A percentile compares a stretch with the other conserved stretches of the same genome.
These are phyloP conservation scores for Quercus variabilis DNA, from an alignment of 306 rosid genomes.

Conservation along the genomic window DNA sequence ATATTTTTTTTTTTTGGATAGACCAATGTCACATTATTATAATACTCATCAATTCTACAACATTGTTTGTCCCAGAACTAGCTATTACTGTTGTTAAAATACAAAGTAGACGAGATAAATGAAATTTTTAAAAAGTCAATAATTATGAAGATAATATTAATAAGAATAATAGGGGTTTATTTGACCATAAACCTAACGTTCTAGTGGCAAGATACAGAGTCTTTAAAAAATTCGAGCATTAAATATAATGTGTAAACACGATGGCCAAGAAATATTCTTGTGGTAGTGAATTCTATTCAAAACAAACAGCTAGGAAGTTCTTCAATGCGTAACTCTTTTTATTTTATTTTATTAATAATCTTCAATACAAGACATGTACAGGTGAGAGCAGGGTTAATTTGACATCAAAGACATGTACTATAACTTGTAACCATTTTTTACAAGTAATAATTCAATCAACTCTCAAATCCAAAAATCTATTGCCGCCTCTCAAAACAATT, in stretches of 20 bases:
- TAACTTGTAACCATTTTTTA: too few species aligned
- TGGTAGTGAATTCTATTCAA: not conserved
- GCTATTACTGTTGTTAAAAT: not conserved
- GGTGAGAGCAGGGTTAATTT: constrained; percentile 10
- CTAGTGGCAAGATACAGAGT: not conserved
- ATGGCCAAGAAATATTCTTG: not conserved
- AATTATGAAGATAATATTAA: not conserved
- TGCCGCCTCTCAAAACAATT: not conserved
- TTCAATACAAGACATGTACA: not conserved
- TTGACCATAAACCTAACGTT: not conserved
- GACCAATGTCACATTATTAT: not conserved
- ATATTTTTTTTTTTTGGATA: too few species aligned
- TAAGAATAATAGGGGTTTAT: not conserved
- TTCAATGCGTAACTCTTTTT: constrained; percentile 7
- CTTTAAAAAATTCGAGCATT: not conserved
- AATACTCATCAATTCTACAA: not conserved
- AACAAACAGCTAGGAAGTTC: not conserved
- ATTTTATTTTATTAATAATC: too few species aligned
- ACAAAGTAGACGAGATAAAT: not conserved
- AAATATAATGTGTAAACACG: not conserved
- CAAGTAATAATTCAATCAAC: not conserved
- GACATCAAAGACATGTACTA: not conserved
- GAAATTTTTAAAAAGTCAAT: not conserved
- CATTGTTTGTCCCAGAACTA: not conserved
- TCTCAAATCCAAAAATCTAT: not conserved